Conservation (phyloP, 768 basidiomycete genomes). For the Lenzites betulinus region DNA sequence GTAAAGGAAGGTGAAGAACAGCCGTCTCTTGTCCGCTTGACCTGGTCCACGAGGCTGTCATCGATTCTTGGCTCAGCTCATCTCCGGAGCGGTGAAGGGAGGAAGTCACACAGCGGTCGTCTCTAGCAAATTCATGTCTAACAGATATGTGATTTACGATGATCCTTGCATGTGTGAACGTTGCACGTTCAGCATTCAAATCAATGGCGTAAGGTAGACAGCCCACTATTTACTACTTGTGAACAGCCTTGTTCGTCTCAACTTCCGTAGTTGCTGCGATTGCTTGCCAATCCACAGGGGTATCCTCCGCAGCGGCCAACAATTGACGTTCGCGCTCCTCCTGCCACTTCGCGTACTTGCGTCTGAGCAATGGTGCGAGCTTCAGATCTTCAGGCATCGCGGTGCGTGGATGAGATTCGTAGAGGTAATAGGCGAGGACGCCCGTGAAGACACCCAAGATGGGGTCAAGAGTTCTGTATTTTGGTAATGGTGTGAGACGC, state of each 20-base stretch:
- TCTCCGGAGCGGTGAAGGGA: no score
- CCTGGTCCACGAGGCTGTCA: no score
- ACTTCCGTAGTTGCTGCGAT: conserved; percentile 20
- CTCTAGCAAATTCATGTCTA: no score
- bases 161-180: no score
- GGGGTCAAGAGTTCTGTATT: conserved; percentile 69
- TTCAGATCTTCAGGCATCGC: conserved; percentile 57
- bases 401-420: conserved; percentile 79
- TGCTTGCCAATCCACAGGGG: conserved; percentile 24
- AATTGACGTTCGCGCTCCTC: conserved; percentile 24
- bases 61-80: no score
- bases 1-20: no score
- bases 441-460: conserved; percentile 79
- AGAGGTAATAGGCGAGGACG: conserved; percentile 73
- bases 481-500: neutral
- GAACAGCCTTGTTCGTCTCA: neutral
- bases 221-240: neutral
- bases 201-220: neutral
- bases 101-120: no score
- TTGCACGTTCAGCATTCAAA: no score
- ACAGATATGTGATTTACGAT: no score
- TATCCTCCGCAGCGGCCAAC: conserved; percentile 11
- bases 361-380: conserved; percentile 54
- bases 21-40: no score
- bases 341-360: conserved; percentile 63